Evolutionary conservation across 352 stramenopile genomes (phyloP), one percentile per base, ranked within the genome.

Genomic region (Pythium volutum): DNA sequence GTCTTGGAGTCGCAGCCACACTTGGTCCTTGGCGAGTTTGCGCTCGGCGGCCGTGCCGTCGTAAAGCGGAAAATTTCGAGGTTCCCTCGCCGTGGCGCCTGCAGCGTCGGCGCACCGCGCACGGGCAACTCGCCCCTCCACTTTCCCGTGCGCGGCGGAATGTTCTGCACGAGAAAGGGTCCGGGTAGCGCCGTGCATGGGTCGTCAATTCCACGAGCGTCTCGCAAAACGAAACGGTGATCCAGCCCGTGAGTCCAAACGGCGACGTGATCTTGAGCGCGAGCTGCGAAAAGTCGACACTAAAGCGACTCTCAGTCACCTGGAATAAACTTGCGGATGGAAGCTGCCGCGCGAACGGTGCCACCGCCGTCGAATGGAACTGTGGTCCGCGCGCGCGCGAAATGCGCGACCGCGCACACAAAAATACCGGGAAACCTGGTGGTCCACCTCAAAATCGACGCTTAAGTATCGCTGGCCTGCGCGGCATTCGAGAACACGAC

Each of bases 401-500:
- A 36, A 91, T 53, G 2, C 72, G 70, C 38, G 88, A 70, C 1
- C 73, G 67, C 2, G 81, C 69, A 38, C 76, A 87, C 51, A 89
- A 64, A 54, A 84, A 91, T 25, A 75, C 62, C 25, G 81, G 79
- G 22, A 91, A 91, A 4, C 64, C 81, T 90, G 39, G 16, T 0
- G 15, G 62, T 65, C 55, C n/a, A 75, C 73, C 12, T 87, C 77
- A 5, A 87, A 76, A 26, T 81, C 64, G 18, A 88, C 82, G 26
- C 82, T 79, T 25, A 91, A 67, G 67, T 88, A 92, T 11, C 83
- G 48, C 59, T 66, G 64, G 83, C 87, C 51, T 76, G 73, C 50
- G 77, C 75, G 38, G 77, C 73, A 47, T 86, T 92, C 26, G 83
- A 90, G 59, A 92, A 92, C 49, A 76, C 75, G 29, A 80, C 83